A percentile compares a stretch with the other conserved stretches of the same genome.
Evolutionary conservation across 2,329 filamentous ascomycete genomes (phyloP).

Genomic region (Fusarium goolgardi): DNA sequence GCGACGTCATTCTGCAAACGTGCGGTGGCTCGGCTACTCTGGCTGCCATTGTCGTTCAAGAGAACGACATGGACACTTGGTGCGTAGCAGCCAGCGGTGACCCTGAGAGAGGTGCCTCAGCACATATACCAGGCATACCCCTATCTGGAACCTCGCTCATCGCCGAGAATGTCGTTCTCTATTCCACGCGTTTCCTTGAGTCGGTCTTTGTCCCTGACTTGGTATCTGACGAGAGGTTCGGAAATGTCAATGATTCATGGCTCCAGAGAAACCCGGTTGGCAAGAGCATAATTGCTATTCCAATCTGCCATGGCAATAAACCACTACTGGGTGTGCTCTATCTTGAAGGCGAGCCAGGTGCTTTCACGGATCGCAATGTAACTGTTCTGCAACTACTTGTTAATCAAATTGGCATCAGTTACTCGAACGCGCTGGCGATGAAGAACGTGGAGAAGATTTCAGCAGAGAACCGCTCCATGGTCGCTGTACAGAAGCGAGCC

Average conservation of each 20-base stretch:
- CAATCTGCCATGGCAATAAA: constrained; percentile 78
- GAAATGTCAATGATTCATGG: constrained; percentile 78
- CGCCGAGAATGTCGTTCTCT: constrained; percentile 81
- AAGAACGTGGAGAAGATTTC: constrained; percentile 81
- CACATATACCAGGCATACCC: constrained; percentile 73
- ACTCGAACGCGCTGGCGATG: constrained; percentile 74
- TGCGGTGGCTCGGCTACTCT: constrained; percentile 77
- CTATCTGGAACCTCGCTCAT: constrained; percentile 74
- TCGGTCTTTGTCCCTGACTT: constrained; percentile 79
- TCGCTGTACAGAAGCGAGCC: constrained; percentile 79
- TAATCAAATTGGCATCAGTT: constrained; percentile 81
- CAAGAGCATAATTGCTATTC: constrained; percentile 82
- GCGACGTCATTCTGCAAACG: constrained; percentile 81
- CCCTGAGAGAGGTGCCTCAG: constrained; percentile 73
- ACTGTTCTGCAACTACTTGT: constrained; percentile 77
- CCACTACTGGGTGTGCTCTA: constrained; percentile 79
- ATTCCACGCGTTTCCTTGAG: constrained; percentile 81
- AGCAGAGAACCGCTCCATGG: constrained; percentile 81
- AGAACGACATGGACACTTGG: constrained; percentile 72
- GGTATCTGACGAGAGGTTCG: constrained; percentile 79
- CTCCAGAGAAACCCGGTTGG: constrained; percentile 74
- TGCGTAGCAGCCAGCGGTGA: constrained; percentile 79
- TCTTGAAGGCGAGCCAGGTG: constrained; percentile 78
- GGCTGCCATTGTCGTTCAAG: constrained; percentile 79
- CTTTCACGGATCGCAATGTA: constrained; percentile 79